These are phyloP conservation scores for Euphrasia confusa DNA, from an alignment of 257 asterid genomes.

Conservation along the genomic window DNA sequence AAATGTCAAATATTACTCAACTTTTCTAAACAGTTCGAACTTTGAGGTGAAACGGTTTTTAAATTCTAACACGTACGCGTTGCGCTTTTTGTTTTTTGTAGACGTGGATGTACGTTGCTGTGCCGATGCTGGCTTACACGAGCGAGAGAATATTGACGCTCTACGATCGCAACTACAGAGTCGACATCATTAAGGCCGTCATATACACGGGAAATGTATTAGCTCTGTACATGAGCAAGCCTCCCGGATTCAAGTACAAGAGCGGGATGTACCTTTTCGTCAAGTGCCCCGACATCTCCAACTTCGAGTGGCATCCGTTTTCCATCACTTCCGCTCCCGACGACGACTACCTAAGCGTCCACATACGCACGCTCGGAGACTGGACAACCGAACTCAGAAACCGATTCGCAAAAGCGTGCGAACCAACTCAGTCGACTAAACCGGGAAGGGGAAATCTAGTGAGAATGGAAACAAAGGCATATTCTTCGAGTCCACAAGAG, in stretches of 20 bases:
- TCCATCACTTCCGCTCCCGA: conserved; percentile 97
- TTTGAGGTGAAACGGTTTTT: too few species aligned
- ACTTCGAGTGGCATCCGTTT: conserved; percentile 93
- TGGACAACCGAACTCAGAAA: conserved; percentile 81
- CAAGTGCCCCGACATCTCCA: conserved; percentile 74
- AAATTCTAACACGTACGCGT: too few species aligned
- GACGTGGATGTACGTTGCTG: conserved; percentile 87
- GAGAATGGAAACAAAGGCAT: conserved; percentile 70
- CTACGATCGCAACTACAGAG: conserved; percentile 52
- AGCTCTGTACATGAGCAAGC: conserved; percentile 81
- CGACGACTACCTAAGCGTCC: conserved; percentile 71
- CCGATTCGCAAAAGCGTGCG: conserved; percentile 66
- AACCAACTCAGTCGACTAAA: conserved; percentile 34
- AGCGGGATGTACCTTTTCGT: conserved; percentile 96
- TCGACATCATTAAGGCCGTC: conserved; percentile 69
- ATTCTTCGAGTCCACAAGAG: conserved; percentile 43
- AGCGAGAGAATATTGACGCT: conserved; percentile 60
- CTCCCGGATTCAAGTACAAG: conserved; percentile 77
- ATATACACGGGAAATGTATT: conserved; percentile 82
- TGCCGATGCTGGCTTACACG: conserved; percentile 55
- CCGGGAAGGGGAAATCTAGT: conserved; percentile 50
- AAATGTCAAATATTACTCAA: too few species aligned
- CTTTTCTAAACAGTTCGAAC: too few species aligned
- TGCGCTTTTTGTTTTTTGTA: conserved; percentile 16
- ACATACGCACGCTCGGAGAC: conserved; percentile 81